Conservation (phyloP, 1,284 basidiomycete species). For the Volvariella volvacea region DNA sequence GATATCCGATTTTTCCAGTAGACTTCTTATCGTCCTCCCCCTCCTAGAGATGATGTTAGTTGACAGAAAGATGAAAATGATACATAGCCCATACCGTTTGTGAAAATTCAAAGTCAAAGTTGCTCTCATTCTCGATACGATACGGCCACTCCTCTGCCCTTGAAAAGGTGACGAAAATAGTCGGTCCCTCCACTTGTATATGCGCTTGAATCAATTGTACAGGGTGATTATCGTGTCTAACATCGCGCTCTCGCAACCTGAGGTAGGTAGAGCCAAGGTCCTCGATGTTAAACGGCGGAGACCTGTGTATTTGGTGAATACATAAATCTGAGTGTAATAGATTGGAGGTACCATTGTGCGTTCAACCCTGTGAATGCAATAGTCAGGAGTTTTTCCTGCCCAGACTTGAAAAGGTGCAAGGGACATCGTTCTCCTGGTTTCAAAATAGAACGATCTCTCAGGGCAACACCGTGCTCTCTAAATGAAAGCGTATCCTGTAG, state of each 20-base stretch:
- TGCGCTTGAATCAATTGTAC: constrained; percentile 76
- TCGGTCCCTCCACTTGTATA: constrained; percentile 80
- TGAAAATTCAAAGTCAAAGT: constrained; percentile 63
- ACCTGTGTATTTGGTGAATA: constrained; percentile 46
- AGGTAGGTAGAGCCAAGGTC: constrained; percentile 87
- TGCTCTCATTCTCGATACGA: constrained; percentile 85
- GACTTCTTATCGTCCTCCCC: constrained; percentile 1
- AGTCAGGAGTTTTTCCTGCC: constrained; percentile 70
- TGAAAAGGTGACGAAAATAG: constrained; percentile 80
- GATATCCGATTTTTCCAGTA: constrained; percentile 46
- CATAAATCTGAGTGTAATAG: constrained; percentile 1
- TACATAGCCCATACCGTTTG: constrained; percentile 62
- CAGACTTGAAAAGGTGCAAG: constrained; percentile 64
- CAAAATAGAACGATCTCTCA: constrained; percentile 63
- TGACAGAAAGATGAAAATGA: neutral
- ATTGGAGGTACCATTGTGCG: constrained; percentile 63
- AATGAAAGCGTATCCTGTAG: constrained; percentile 68
- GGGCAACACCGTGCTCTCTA: constrained; percentile 78
- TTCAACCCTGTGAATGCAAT: constrained; percentile 83
- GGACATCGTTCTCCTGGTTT: constrained; percentile 66
- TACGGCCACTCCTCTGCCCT: constrained; percentile 86
- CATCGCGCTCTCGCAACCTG: constrained; percentile 45
- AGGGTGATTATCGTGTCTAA: constrained; percentile 22
- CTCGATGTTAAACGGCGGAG: constrained; percentile 86
- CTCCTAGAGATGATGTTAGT: neutral